Base-by-base conservation (phyloP, 495 filamentous ascomycete species). In the Oleoguttula mirabilis region DNA sequence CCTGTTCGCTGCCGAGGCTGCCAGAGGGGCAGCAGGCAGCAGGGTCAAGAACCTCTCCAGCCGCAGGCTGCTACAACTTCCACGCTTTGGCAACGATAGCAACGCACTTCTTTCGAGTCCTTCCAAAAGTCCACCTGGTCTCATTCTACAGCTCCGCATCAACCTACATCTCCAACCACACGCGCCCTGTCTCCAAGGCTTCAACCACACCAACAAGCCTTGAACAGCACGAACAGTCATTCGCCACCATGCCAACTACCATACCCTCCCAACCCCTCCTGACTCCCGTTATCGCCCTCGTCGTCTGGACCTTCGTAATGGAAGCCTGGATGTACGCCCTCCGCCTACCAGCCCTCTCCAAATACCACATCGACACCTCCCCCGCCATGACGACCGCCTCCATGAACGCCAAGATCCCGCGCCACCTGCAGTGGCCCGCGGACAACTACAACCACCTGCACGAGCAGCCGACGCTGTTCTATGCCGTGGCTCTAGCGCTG, bases 381-480 rank as follows among this genome's bases (percentile, higher is more conserved):
- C 31, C 27, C 12, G 10, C 25, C 15, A 21, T 35, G 27, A 39
- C 38, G 7, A 25, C 7, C 10, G 10, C 1, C 4, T 15, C 52
- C 8, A 43, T 50, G 21, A 45, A 56, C 35, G 19, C 35, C 14
- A 43, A 52, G 30, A 39, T 55, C 28, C 55, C 55, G n/a, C 43
- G 33, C 14, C 12, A 39, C 8, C 21, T 50, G 3, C 36, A 41
- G 33, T 57, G 41, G 38, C 46, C 46, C 16, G 55, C 55, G 12
- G 55, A 57, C 44, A 57, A 57, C 41, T 57, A 48, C 48, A 52
- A 55, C 23, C 43, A 58, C 37, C 45, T 59, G 27, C 31, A 36
- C 21, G 54, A 59, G 28, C 56, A 59, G 43, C 56, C 56, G n/a
- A 54, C 51, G 3, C 25, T 40, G 10, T 59, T 59, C 51, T 59